A percentile compares a stretch with the other conserved stretches of the same genome.
Conservation (phyloP, 1,139 yeast genomes). For the Arxiozyma slooffiae region DNA sequence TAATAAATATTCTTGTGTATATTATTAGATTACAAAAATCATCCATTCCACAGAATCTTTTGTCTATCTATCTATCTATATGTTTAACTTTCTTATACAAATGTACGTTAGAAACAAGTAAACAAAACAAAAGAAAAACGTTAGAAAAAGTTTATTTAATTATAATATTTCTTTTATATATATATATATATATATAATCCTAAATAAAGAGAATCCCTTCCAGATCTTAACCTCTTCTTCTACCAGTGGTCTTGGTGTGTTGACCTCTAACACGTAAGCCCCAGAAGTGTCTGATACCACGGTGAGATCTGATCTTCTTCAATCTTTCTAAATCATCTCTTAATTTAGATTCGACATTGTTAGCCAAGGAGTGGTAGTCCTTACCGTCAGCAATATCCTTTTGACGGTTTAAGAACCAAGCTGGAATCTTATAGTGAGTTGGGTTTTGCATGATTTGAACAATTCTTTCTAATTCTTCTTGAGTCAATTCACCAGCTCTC, state of each 20-base stretch:
- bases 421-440: constrained; percentile 97
- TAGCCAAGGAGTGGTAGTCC: constrained; percentile 97
- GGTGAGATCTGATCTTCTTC: constrained; percentile 99
- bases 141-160: not conserved
- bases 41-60: not conserved
- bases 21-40: not conserved
- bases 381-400: constrained; percentile 97
- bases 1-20: not conserved
- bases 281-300: constrained; percentile 99
- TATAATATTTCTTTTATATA: not conserved
- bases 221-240: constrained; percentile 42
- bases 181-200: not conserved
- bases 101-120: no score
- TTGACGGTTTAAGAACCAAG: constrained; percentile 99
- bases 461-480: constrained; percentile 99
- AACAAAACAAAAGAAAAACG: not conserved
- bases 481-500: constrained; percentile 99
- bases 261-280: constrained; percentile 96
- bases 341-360: constrained; percentile 97
- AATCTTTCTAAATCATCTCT: constrained; percentile 99
- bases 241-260: constrained; percentile 99
- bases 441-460: constrained; percentile 99
- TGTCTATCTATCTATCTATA: not conserved
- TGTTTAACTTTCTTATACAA: no score
- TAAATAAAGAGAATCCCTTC: not conserved